Evolutionary conservation across 75 land plant species (phyloP).

Genomic region (Isoetes taiwanensis): DNA sequence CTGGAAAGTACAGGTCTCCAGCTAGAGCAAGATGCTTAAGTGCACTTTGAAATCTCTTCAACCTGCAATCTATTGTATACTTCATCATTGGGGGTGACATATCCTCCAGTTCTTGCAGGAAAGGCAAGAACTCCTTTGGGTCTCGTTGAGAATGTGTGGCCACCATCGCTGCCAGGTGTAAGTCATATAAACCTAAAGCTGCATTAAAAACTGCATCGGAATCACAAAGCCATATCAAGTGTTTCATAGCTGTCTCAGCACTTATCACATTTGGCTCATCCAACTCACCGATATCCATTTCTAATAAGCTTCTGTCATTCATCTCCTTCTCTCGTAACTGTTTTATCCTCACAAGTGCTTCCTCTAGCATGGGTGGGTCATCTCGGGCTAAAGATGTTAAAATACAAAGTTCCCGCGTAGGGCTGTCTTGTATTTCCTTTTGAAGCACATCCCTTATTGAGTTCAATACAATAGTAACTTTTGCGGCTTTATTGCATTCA

Average conservation of each 20-base stretch:
- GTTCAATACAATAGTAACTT: constrained; percentile 53
- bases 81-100: constrained; percentile 68
- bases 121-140: constrained; percentile 96
- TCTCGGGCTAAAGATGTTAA: constrained; percentile 77
- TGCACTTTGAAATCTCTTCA: constrained; percentile 70
- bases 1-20: constrained; percentile 51
- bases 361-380: constrained; percentile 88
- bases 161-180: constrained; percentile 94
- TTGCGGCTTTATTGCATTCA: constrained; percentile 3
- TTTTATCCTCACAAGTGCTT: constrained; percentile 75
- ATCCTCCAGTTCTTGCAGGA: constrained; percentile 55
- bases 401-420: constrained; percentile 83
- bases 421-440: constrained; percentile 48
- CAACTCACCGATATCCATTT: constrained; percentile 25
- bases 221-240: constrained; percentile 89
- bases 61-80: constrained; percentile 69
- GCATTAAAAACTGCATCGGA: constrained; percentile 72
- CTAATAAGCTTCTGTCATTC: constrained; percentile 6
- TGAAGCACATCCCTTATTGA: constrained; percentile 69
- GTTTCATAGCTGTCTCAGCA: constrained; percentile 85
- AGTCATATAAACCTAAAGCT: constrained; percentile 91
- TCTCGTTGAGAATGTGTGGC: constrained; percentile 87
- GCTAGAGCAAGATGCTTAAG: constrained; percentile 57
- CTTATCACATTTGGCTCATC: constrained; percentile 21
- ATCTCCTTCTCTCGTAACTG: constrained; percentile 60